Percentiles rank a stretch among this genome's conserved stretches.
phyloP scores from a whole-genome alignment of 352 stramenopile genomes.

The Paralagenidium karlingii region DNA sequence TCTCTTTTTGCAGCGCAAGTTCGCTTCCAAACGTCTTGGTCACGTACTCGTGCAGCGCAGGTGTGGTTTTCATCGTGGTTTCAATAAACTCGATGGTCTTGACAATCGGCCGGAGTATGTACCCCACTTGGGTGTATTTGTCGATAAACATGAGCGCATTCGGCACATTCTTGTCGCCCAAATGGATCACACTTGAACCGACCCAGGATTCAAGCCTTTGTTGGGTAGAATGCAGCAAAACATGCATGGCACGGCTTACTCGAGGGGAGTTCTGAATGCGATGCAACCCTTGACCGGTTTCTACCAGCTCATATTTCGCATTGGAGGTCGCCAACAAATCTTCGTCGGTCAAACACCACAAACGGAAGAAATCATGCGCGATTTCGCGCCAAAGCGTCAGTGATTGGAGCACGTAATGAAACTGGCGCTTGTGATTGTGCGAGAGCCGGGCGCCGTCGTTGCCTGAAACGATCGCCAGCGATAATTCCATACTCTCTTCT shows the following conservation, averaged over 20 bases:
- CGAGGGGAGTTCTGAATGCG: constrained; percentile 88
- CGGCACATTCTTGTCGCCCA: constrained; percentile 97
- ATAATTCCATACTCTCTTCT: constrained; percentile 56
- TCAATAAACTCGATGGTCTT: constrained; percentile 75
- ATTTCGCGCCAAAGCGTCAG: constrained; percentile 95
- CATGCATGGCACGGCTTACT: constrained; percentile 92
- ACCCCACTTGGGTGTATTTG: constrained; percentile 94
- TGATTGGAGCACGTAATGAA: constrained; percentile 93
- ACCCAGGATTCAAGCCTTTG: constrained; percentile 76
- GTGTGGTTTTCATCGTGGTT: constrained; percentile 22
- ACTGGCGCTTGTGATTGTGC: constrained; percentile 92
- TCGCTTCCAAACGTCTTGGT: constrained; percentile 77
- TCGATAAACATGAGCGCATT: constrained; percentile 98
- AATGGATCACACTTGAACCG: constrained; percentile 91
- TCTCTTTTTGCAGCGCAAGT: constrained; percentile 72
- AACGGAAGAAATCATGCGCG: constrained; percentile 92
- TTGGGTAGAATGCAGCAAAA: constrained; percentile 82
- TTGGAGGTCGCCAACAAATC: constrained; percentile 76
- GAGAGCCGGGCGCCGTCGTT: constrained; percentile 89
- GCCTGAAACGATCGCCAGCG: constrained; percentile 87
- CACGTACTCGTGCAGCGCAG: constrained; percentile 47
- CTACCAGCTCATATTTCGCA: constrained; percentile 79
- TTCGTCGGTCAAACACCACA: constrained; percentile 93
- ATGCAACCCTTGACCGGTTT: constrained; percentile 94
- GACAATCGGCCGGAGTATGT: constrained; percentile 81